phyloP scores from a whole-genome alignment of 345 rosid species.

The Euphorbia peplus region DNA sequence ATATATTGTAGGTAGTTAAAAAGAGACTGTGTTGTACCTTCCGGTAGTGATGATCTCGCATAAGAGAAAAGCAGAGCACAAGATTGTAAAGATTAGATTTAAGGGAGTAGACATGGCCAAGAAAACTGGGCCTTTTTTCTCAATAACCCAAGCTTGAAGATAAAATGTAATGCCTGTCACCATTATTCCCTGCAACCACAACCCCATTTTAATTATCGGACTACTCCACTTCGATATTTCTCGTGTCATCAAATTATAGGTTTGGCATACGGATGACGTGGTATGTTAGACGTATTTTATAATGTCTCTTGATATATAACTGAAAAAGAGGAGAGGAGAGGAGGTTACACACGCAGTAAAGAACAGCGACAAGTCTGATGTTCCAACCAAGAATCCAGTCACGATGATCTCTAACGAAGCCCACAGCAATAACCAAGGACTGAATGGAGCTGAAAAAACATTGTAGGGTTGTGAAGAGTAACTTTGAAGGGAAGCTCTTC shows the following conservation, averaged over 20 bases:
- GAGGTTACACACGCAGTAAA: conserved; percentile 78
- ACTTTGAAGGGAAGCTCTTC: conserved; percentile 75
- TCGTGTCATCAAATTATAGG: no score
- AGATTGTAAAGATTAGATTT: conserved; percentile 56
- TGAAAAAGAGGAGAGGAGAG: neutral
- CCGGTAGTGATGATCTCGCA: conserved; percentile 64
- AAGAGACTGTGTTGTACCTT: conserved; percentile 41
- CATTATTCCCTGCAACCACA: conserved; percentile 58
- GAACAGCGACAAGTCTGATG: conserved; percentile 64
- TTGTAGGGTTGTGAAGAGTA: conserved; percentile 72
- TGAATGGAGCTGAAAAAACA: conserved; percentile 75
- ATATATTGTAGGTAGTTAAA: no score
- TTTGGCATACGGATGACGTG: no score
- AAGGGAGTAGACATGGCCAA: conserved; percentile 88
- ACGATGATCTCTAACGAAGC: conserved; percentile 60
- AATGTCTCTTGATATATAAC: neutral
- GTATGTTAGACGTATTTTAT: no score
- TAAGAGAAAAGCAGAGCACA: conserved; percentile 56
- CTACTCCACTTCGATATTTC: no score
- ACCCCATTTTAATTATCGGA: no score
- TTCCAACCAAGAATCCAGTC: conserved; percentile 88
- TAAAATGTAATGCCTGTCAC: conserved; percentile 86
- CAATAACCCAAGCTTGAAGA: conserved; percentile 88
- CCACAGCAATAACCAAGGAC: conserved; percentile 68
- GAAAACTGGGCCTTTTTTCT: conserved; percentile 87